A percentile compares a stretch with the other conserved stretches of the same genome.
These are phyloP conservation scores for Teratosphaeria destructans DNA, from an alignment of 2,329 filamentous ascomycete species.

Conservation along the genomic window DNA sequence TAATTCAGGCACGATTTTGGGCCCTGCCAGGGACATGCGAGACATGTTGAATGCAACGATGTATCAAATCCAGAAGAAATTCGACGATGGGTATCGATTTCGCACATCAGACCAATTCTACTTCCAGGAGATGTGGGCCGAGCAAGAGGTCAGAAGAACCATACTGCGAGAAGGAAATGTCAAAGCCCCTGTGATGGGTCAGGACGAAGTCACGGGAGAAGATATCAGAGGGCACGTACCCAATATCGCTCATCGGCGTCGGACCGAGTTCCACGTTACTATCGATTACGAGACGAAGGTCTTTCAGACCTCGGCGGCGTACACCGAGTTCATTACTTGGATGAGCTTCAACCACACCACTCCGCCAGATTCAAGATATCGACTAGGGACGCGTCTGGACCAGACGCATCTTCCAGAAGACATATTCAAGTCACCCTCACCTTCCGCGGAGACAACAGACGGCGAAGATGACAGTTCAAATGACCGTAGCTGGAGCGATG, in stretches of 20 bases:
- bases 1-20: slow-evolving; percentile 38
- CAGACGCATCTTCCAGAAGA: slow-evolving; percentile 3
- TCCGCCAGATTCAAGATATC: background rate
- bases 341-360: slow-evolving; percentile 18
- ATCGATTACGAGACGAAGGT: slow-evolving; percentile 38
- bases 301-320: slow-evolving; percentile 32
- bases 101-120: slow-evolving; percentile 32
- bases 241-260: slow-evolving; percentile 8
- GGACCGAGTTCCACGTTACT: slow-evolving; percentile 38
- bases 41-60: slow-evolving; percentile 35
- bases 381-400: slow-evolving; percentile 2
- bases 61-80: slow-evolving; percentile 26
- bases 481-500: slow-evolving; percentile 11
- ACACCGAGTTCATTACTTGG: slow-evolving; percentile 21
- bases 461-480: background rate
- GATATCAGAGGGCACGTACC: slow-evolving; percentile 1
- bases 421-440: background rate
- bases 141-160: slow-evolving; percentile 43
- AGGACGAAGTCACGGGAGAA: background rate
- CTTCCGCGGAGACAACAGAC: slow-evolving; percentile 1
- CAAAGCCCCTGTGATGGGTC: background rate
- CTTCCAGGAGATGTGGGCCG: slow-evolving; percentile 43
- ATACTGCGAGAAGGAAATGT: slow-evolving; percentile 14
- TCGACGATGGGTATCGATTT: slow-evolving; percentile 12
- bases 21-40: slow-evolving; percentile 18